Conservation (phyloP, 2,329 filamentous ascomycete genomes). For the Colletotrichum sp. region DNA sequence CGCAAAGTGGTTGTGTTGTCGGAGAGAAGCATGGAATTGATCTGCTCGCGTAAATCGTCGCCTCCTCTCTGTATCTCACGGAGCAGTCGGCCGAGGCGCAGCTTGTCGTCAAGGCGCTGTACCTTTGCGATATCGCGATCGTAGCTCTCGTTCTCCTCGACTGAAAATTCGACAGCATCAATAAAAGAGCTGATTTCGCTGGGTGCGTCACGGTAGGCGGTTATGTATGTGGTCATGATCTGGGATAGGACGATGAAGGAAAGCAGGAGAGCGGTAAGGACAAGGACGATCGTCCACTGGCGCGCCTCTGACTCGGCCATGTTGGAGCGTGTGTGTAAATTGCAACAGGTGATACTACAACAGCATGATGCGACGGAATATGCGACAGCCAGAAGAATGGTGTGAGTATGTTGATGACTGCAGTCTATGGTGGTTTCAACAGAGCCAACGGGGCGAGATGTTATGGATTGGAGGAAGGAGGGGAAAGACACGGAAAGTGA, state of each 20-base stretch:
- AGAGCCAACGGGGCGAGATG: neutral
- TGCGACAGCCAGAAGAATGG: neutral
- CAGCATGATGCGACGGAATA: constrained; percentile 3
- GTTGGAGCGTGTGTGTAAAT: constrained; percentile 25
- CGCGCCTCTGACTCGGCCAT: constrained; percentile 58
- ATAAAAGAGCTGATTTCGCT: constrained; percentile 62
- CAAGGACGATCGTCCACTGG: constrained; percentile 63
- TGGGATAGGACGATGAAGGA: constrained; percentile 60
- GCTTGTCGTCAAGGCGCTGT: constrained; percentile 64
- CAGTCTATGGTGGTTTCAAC: neutral
- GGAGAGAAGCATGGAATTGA: constrained; percentile 54
- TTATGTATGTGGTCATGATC: constrained; percentile 54
- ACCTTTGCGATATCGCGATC: constrained; percentile 64
- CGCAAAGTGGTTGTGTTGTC: constrained; percentile 42
- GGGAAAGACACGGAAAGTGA: neutral
- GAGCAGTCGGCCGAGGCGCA: constrained; percentile 61
- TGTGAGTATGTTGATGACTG: neutral
- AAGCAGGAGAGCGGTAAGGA: constrained; percentile 62
- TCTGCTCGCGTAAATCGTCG: constrained; percentile 65
- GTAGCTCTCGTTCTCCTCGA: constrained; percentile 69
- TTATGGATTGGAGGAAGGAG: neutral
- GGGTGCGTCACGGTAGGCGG: constrained; percentile 63
- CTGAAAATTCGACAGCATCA: constrained; percentile 65
- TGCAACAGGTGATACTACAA: neutral
- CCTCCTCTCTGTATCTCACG: constrained; percentile 66